Evolutionary conservation across 495 filamentous ascomycete species (phyloP).

Genomic region (Trichoderma parareesei): DNA sequence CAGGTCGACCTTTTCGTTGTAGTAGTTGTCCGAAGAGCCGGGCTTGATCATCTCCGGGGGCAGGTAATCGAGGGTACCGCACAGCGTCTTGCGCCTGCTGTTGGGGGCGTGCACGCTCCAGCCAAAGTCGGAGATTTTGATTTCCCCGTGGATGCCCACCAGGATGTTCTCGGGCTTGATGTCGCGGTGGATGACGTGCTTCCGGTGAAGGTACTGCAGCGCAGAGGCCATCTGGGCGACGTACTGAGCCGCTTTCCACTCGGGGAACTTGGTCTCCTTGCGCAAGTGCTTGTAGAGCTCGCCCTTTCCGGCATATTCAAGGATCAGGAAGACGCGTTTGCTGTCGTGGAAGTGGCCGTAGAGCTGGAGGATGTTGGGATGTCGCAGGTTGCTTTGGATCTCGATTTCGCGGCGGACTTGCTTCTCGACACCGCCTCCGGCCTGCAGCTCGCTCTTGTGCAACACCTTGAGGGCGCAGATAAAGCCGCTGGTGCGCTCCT

Average conservation of each 20-base stretch:
- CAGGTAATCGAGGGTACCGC: conserved; percentile 93
- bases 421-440: conserved; percentile 83
- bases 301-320: conserved; percentile 92
- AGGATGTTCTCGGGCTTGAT: conserved; percentile 99
- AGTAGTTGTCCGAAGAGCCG: conserved; percentile 70
- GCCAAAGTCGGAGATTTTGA: conserved; percentile 97
- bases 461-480: conserved; percentile 96
- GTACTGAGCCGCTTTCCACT: conserved; percentile 94
- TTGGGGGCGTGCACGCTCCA: conserved; percentile 98
- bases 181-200: conserved; percentile 97
- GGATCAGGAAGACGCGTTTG: conserved; percentile 90
- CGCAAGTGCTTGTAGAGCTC: conserved; percentile 96
- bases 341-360: conserved; percentile 97
- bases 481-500: conserved; percentile 80
- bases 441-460: conserved; percentile 88
- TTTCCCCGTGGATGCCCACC: conserved; percentile 93
- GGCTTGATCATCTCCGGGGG: conserved; percentile 95
- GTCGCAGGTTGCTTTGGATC: conserved; percentile 91
- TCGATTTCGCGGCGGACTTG: conserved; percentile 96
- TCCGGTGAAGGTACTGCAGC: conserved; percentile 85
- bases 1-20: conserved; percentile 90
- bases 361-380: conserved; percentile 90
- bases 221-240: conserved; percentile 98
- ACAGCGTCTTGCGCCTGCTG: conserved; percentile 89
- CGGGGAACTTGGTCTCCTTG: conserved; percentile 78